Conservation (phyloP, 2,329 filamentous ascomycete species). For the Apiospora arundinis region DNA sequence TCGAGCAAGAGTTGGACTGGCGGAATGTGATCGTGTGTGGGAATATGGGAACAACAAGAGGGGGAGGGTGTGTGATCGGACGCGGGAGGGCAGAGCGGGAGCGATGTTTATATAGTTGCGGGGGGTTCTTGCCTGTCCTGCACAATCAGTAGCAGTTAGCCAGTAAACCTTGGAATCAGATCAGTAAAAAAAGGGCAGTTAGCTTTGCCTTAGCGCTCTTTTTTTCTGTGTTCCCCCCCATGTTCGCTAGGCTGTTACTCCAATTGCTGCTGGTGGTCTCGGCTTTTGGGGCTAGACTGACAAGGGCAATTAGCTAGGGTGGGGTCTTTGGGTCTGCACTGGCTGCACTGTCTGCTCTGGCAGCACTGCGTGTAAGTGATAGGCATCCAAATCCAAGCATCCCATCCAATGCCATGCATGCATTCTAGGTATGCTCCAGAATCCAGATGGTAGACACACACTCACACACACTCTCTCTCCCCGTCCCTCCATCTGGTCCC, state of each 20-base stretch:
- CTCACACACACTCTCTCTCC: neutral
- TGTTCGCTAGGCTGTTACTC: constrained; percentile 19
- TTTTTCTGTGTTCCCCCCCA: neutral
- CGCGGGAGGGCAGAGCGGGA: constrained; percentile 59
- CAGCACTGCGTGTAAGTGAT: neutral
- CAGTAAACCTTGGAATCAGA: constrained; percentile 18
- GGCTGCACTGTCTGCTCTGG: too few relatives aligned
- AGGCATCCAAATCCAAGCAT: neutral
- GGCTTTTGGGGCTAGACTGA: constrained; percentile 18
- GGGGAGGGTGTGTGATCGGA: constrained; percentile 44
- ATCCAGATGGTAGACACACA: neutral
- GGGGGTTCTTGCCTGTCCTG: constrained; percentile 50
- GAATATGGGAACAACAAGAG: constrained; percentile 44
- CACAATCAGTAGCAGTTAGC: constrained; percentile 58
- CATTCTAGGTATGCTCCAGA: too few relatives aligned
- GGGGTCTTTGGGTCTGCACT: neutral
- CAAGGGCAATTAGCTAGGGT: constrained; percentile 16
- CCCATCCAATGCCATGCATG: neutral
- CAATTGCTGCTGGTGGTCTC: constrained; percentile 17
- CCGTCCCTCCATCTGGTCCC: neutral
- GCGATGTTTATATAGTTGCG: constrained; percentile 66
- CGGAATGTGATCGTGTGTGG: constrained; percentile 32
- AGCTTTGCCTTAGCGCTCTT: constrained; percentile 18
- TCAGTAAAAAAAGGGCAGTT: constrained; percentile 19
- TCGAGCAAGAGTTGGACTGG: constrained; percentile 15